Percentiles rank a stretch among this genome's conserved stretches.
phyloP scores from a whole-genome alignment of 495 filamentous ascomycete genomes.

The Endocarpon pusillum region DNA sequence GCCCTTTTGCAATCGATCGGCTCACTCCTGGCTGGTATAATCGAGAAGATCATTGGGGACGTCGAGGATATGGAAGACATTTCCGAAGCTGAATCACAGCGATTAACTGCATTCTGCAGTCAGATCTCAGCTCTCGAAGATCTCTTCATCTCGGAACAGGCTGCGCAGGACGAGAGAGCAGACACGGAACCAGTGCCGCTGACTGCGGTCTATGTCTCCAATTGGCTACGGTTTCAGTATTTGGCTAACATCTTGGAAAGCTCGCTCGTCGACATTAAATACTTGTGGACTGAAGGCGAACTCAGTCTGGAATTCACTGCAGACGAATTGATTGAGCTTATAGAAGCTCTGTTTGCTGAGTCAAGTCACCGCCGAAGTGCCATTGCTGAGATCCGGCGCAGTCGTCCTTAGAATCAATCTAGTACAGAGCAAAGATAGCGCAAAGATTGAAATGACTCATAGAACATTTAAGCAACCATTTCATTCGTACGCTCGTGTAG shows the following conservation, averaged over 20 bases:
- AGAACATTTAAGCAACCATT: too few relatives aligned
- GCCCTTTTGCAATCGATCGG: conserved; percentile 75
- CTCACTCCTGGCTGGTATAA: conserved; percentile 59
- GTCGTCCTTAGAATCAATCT: neutral
- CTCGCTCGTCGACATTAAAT: conserved; percentile 74
- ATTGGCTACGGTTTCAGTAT: conserved; percentile 84
- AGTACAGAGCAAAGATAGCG: too few relatives aligned
- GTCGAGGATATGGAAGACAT: conserved; percentile 78
- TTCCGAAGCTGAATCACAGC: conserved; percentile 69
- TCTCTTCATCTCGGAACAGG: conserved; percentile 46
- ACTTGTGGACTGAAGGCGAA: conserved; percentile 73
- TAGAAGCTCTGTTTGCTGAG: conserved; percentile 81
- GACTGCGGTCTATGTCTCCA: conserved; percentile 60
- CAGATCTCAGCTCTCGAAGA: conserved; percentile 54
- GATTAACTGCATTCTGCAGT: conserved; percentile 55
- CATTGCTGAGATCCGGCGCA: conserved; percentile 55
- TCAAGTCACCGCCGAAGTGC: conserved; percentile 58
- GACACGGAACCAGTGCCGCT: conserved; percentile 35
- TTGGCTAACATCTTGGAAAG: conserved; percentile 79
- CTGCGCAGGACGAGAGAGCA: conserved; percentile 13
- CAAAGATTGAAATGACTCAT: too few relatives aligned
- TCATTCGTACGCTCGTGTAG: too few relatives aligned
- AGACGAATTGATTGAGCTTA: conserved; percentile 76
- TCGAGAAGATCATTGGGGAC: conserved; percentile 66
- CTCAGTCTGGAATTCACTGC: conserved; percentile 64